Base-by-base conservation (phyloP, 768 basidiomycete genomes). In the Xerocomus spinulosus region DNA sequence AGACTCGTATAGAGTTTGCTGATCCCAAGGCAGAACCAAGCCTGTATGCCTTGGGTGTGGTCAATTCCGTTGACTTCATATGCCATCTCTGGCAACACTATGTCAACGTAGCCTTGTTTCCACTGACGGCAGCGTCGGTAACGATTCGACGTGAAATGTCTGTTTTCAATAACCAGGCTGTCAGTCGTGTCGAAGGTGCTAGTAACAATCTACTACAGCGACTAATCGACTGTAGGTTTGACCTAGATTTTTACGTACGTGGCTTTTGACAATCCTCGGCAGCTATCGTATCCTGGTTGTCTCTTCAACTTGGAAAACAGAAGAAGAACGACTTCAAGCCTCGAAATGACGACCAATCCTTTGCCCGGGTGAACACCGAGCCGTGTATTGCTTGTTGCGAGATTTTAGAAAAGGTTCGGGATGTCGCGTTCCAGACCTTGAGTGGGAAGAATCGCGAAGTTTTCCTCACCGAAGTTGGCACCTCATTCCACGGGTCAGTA, bases 71-170 rank as follows among this genome's bases (percentile, higher is more conserved):
- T 28, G 93, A 95, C 68, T 79, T 95, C 37, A 85, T 95, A 48
- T 92, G 88, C 61, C 91, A 97, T 62, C 78, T 99, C 10, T 98
- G 94, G 95, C 96, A 98, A 61, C 88, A 89, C 63, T 99, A 98
- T 67, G 80, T 92, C 58, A 87, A 87, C 41, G 87, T 90, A 17
- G 96, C 93, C 0, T 68, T 99, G 6, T 74, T 96, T 13, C 94
- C 96, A 0, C 74, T 99, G 14, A 86, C 91, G 0, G 83, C 81
- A 48, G 83, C 84, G 10, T 89, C 88, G 0, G 88, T 94, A 6
- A 92, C 92, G 4, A 79, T 84, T 30, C 80, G 95, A 42, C 80
- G 94, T 18, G 95, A 98, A 66, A 94, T 97, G 90, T 79, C 80
- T 5, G 80, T 89, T 14, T 95, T 88, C 73, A 94, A 95, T 60